Conservation (phyloP, 2,329 filamentous ascomycete genomes). For the Ophiostoma fasciatum region DNA sequence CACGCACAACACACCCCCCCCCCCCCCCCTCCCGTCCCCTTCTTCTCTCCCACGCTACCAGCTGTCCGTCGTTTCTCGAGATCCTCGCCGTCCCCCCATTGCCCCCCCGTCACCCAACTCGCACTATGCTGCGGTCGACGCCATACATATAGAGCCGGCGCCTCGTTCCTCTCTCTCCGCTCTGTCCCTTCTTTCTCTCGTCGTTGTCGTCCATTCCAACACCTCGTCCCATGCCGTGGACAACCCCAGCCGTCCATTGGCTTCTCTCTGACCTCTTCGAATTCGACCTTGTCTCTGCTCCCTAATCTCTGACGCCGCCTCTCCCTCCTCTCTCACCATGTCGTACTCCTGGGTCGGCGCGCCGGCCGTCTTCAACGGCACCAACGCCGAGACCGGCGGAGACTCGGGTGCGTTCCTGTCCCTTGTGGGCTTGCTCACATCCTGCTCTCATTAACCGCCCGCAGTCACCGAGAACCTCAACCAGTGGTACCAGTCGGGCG, state of each 20-base stretch:
- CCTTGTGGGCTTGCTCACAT: background rate
- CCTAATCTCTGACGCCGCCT: too few relatives aligned
- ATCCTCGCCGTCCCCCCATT: background rate
- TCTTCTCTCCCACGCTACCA: background rate
- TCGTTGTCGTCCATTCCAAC: too few relatives aligned
- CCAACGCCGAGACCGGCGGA: conserved; percentile 50
- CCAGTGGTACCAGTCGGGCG: conserved; percentile 86
- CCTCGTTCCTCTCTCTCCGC: too few relatives aligned
- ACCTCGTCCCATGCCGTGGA: too few relatives aligned
- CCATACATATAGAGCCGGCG: conserved; percentile 5
- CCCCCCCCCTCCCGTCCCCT: background rate
- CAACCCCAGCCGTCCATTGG: too few relatives aligned
- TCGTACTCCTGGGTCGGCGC: conserved; percentile 45
- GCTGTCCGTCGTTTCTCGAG: background rate
- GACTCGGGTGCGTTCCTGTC: conserved; percentile 52
- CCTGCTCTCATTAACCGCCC: background rate
- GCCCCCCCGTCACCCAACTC: conserved; percentile 1
- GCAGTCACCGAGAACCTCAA: conserved; percentile 75
- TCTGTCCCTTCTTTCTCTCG: too few relatives aligned
- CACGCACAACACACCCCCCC: conserved; percentile 1
- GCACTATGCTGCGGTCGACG: too few relatives aligned
- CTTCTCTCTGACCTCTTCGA: background rate
- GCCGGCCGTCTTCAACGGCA: conserved; percentile 48
- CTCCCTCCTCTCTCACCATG: conserved; percentile 23
- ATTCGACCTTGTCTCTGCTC: background rate